Evolutionary conservation across 2,329 filamentous ascomycete genomes (phyloP), one percentile per base, ranked within the genome.

Genomic region (Hymenoscyphus scutula): DNA sequence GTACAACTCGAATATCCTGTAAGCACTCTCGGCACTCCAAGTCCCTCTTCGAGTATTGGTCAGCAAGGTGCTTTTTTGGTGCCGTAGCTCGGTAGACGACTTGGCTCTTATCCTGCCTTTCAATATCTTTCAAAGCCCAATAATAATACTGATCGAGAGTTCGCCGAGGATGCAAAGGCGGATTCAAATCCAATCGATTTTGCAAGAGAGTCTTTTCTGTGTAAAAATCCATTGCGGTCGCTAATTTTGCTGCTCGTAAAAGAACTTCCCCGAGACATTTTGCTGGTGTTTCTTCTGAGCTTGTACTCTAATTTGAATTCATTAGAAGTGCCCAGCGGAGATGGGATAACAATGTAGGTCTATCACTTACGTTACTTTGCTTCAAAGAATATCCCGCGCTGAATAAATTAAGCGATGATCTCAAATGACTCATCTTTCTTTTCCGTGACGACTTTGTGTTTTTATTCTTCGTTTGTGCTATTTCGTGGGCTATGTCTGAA

Each of bases 71-170:
- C 41, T 27, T 19, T 53, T 51, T 25, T 53, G 55, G 51, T 25
- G 48, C 19, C 34, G 61, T 62, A 30, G 29, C 61, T 38, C 62
- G 51, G 34, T 57, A 63, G 13, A 66, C 64, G 11, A 66, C 64
- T 59, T 66, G 64, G 48, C 62, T 60, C 32, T 53, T 53, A 48
- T 80, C 78, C 6, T 77, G 66, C 0, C 65, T 59, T 2, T 70
- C 64, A 0, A 77, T 79, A 8, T 74, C 72, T 1, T 72, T 69
- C 2, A 77, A 63, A 1, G 71, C 74, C 73, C 73, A 75, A 53
- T 76, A 75, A 59, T 78, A 79, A 0, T 75, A 75, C 62, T 81
- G 78, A 48, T 81, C 78, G 0, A 81, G 70, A 0, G 78, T 80
- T 1, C 79, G 69, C 0, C 79, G 73, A 0, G 76, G 74, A 61